A percentile compares a stretch with the other conserved stretches of the same genome.
Evolutionary conservation across 345 rosid species (phyloP).

Genomic region (Hypericum perforatum): DNA sequence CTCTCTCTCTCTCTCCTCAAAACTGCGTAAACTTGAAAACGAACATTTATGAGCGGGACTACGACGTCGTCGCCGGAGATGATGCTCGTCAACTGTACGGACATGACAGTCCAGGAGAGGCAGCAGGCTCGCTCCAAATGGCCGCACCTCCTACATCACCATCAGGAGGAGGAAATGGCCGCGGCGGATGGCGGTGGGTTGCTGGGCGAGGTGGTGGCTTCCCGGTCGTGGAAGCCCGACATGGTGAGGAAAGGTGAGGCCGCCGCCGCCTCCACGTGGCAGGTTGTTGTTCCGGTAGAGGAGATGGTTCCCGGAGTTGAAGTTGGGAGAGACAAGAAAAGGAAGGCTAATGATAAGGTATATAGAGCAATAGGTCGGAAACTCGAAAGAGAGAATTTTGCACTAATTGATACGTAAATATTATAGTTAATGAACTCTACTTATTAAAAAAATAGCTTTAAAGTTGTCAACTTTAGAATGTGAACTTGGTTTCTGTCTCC

Average conservation of each 20-base stretch:
- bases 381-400: too few relatives aligned
- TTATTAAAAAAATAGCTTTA: too few relatives aligned
- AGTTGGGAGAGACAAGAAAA: slow-evolving; percentile 44
- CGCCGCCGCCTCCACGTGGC: slow-evolving; percentile 16
- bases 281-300: slow-evolving; percentile 8
- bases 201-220: slow-evolving; percentile 16
- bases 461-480: too few relatives aligned
- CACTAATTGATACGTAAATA: too few relatives aligned
- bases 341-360: slow-evolving; percentile 24
- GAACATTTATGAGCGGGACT: too few relatives aligned
- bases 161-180: not conserved
- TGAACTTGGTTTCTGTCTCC: too few relatives aligned
- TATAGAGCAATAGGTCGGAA: too few relatives aligned
- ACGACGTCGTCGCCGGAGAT: slow-evolving; percentile 16
- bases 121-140: slow-evolving; percentile 39
- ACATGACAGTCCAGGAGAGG: slow-evolving; percentile 55
- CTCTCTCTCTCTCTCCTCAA: not conserved
- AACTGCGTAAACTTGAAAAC: too few relatives aligned
- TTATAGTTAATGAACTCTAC: too few relatives aligned
- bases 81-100: slow-evolving; percentile 27
- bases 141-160: slow-evolving; percentile 11
- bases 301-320: slow-evolving; percentile 2
- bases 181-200: slow-evolving; percentile 13
- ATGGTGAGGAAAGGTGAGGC: too few relatives aligned
- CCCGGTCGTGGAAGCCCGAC: slow-evolving; percentile 30